Percentiles rank a stretch among this genome's conserved stretches.
These are phyloP conservation scores for Phycomyces nitens DNA, from an alignment of 192 early-diverging fungal genomes.

Conservation along the genomic window DNA sequence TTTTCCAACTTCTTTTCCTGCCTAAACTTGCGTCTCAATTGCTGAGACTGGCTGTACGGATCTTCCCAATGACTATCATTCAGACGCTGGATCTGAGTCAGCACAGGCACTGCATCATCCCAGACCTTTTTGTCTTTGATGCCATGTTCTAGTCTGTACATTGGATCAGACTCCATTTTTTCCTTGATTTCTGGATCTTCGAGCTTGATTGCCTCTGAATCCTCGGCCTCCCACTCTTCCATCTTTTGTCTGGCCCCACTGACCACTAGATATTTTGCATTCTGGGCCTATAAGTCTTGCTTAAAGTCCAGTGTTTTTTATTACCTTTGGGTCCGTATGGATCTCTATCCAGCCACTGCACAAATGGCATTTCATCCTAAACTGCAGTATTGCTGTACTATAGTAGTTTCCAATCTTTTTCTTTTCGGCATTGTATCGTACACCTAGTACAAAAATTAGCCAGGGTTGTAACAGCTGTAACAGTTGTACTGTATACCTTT, in stretches of 20 bases:
- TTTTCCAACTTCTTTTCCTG: constrained; percentile 60
- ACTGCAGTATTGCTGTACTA: constrained; percentile 80
- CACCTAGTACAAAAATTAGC: too few relatives aligned
- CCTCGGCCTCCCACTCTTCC: constrained; percentile 69
- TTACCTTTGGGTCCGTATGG: constrained; percentile 89
- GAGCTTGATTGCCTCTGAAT: constrained; percentile 61
- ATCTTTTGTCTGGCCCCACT: constrained; percentile 73
- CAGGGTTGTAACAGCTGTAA: not conserved
- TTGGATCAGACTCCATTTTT: constrained; percentile 44
- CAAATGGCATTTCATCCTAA: constrained; percentile 92
- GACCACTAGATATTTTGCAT: constrained; percentile 61
- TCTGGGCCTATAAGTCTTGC: constrained; percentile 36
- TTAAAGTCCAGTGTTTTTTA: not conserved
- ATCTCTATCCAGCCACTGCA: constrained; percentile 87
- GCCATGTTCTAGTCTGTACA: constrained; percentile 61
- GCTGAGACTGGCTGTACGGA: constrained; percentile 70
- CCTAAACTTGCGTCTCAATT: constrained; percentile 68
- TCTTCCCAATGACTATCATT: constrained; percentile 79
- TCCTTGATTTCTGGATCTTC: constrained; percentile 52
- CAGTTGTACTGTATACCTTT: constrained; percentile 49
- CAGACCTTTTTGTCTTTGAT: constrained; percentile 49
- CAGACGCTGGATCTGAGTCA: constrained; percentile 58
- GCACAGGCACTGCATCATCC: constrained; percentile 39
- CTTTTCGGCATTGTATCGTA: constrained; percentile 94
- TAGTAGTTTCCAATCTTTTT: constrained; percentile 87